Conservation (phyloP, 495 filamentous ascomycete species). For the Hypoxylon perforatum region DNA sequence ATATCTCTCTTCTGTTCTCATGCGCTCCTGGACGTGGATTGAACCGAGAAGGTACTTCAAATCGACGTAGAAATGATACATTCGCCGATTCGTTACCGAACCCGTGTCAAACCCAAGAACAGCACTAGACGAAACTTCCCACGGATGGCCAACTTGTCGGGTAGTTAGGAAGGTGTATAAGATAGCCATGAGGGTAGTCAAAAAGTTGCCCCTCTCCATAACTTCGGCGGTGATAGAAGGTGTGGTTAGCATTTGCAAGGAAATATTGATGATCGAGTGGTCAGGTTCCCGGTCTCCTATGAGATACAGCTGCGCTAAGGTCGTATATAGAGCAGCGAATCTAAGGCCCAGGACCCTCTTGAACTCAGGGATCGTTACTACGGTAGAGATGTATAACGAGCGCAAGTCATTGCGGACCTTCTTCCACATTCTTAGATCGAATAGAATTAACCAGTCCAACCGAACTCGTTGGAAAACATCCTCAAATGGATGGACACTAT, state of each 20-base stretch:
- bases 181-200: slow-evolving; percentile 94
- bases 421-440: slow-evolving; percentile 96
- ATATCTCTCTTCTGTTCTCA: slow-evolving; percentile 86
- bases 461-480: slow-evolving; percentile 88
- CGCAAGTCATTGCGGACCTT: slow-evolving; percentile 88
- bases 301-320: slow-evolving; percentile 91
- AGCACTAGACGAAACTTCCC: slow-evolving; percentile 82
- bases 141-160: slow-evolving; percentile 91
- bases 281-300: slow-evolving; percentile 97
- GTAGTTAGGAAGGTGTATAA: slow-evolving; percentile 97
- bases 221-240: slow-evolving; percentile 96
- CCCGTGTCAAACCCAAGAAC: slow-evolving; percentile 92
- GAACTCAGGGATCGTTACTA: slow-evolving; percentile 93
- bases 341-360: slow-evolving; percentile 94
- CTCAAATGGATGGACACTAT: slow-evolving; percentile 75
- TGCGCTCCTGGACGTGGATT: slow-evolving; percentile 82
- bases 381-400: slow-evolving; percentile 94
- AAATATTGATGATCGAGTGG: slow-evolving; percentile 97
- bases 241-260: slow-evolving; percentile 94
- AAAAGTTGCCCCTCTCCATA: slow-evolving; percentile 93
- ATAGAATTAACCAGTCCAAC: slow-evolving; percentile 96
- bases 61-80: slow-evolving; percentile 97
- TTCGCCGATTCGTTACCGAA: slow-evolving; percentile 89
- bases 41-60: slow-evolving; percentile 89
- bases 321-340: slow-evolving; percentile 93